Base-by-base conservation (phyloP, 148 eudicot species). In the Polygonum maritimum region DNA sequence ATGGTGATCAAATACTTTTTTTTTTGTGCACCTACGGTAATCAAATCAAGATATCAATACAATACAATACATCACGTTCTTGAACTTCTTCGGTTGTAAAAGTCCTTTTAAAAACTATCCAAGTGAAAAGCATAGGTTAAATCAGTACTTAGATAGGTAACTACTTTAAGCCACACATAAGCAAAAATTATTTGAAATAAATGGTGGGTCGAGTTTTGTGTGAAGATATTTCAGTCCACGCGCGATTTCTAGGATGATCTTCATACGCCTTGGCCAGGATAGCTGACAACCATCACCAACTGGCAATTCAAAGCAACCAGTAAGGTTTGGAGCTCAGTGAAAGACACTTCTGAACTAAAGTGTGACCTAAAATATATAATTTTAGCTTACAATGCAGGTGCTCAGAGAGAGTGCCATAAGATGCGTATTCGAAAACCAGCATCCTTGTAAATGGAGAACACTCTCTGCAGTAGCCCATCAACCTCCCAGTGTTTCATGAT, bases 261-360 rank as follows among this genome's bases (percentile, higher is more conserved):
- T 96, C 99, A 96, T 96, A 54, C 99, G 91, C 58, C 99, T 82
- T 54, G 88, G 84, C 99, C 99, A 96, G 69, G 98, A 90, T 48
- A 96, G 83, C 73, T 92, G 97, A 82, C 98, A 87, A 78, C 91
- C 97, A 52, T 96, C 99, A 77, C 91, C 99, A 84, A 88, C 99
- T 83, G 86, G 80, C 77, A 52, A 58, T 49, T 69, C 52, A 71
- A 48, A 19, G 45, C 14, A 48, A 71, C 19, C 33, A 45, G 35
- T 41, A 21, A 71, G 54, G 51, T 58, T 55, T 57, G 11, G 31
- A 57, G 40, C 18, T 31, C 40, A 21, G 12, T 14, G 48, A 18
- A 69, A 22, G 18, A 4, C 49, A 35, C 31, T 40, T 31, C 26
- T 13, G 4, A 51, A 51, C 11, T 36, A 41, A 41, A 75, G 36